Evolutionary conservation across 192 early-diverging fungal species (phyloP).

Genomic region (Radiomyces spectabilis): DNA sequence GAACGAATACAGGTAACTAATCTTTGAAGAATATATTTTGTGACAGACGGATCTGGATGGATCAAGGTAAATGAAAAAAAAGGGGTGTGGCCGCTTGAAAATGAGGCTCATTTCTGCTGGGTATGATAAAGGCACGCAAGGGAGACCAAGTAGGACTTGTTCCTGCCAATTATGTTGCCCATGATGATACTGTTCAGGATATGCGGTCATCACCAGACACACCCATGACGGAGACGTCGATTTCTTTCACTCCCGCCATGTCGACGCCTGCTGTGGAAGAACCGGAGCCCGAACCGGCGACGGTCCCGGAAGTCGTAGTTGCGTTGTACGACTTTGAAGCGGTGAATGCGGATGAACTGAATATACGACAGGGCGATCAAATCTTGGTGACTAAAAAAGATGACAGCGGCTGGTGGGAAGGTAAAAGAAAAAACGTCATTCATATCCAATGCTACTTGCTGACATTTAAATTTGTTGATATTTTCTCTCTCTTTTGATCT

Average conservation of each 20-base stretch:
- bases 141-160: conserved; percentile 27
- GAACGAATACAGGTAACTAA: too few relatives aligned
- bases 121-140: not conserved
- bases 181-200: conserved; percentile 22
- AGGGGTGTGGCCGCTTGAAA: not conserved
- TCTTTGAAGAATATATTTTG: not conserved
- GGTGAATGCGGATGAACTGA: conserved; percentile 41
- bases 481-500: not conserved
- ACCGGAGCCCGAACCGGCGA: not conserved
- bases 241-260: not conserved
- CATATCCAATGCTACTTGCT: not conserved
- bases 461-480: not conserved
- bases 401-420: conserved; percentile 55
- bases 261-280: not conserved
- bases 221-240: not conserved
- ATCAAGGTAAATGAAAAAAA: conserved; percentile 31
- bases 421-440: conserved; percentile 26
- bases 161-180: conserved; percentile 44
- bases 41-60: conserved; percentile 55
- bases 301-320: conserved; percentile 2
- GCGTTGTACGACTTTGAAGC: conserved; percentile 49
- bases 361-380: conserved; percentile 35
- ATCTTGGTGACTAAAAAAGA: conserved; percentile 40
- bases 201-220: too few relatives aligned
- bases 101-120: too few relatives aligned